These are phyloP conservation scores for Ophiostoma novo-ulmi DNA, from an alignment of 2,329 filamentous ascomycete genomes.

Conservation along the genomic window DNA sequence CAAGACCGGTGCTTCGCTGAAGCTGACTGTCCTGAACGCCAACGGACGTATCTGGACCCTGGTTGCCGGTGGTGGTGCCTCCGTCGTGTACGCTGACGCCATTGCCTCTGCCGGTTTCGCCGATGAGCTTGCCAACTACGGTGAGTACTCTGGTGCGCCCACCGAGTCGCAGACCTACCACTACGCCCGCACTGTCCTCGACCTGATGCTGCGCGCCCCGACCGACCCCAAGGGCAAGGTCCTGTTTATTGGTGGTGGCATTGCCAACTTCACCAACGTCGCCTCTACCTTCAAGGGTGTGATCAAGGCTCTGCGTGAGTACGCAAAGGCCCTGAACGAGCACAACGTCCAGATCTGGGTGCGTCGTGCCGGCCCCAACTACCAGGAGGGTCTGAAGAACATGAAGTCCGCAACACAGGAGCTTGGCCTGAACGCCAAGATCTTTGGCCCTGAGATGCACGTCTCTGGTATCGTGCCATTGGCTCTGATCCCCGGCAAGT, in stretches of 20 bases:
- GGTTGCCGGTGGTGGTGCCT: constrained; percentile 98
- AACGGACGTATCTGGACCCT: constrained; percentile 94
- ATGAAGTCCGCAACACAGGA: constrained; percentile 96
- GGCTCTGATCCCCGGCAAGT: constrained; percentile 66
- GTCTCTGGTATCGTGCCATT: constrained; percentile 95
- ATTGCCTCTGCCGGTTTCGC: constrained; percentile 96
- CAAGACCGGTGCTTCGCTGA: constrained; percentile 98
- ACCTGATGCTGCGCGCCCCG: constrained; percentile 93
- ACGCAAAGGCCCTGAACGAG: constrained; percentile 77
- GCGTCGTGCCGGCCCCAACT: constrained; percentile 84
- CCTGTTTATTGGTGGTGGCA: constrained; percentile 98
- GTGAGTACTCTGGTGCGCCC: constrained; percentile 98
- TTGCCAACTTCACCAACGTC: constrained; percentile 99
- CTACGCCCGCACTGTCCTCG: constrained; percentile 94
- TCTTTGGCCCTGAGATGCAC: constrained; percentile 78
- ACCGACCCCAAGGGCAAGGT: constrained; percentile 87
- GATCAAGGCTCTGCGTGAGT: constrained; percentile 90
- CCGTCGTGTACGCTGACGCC: constrained; percentile 97
- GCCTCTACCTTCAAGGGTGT: constrained; percentile 99
- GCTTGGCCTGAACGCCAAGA: constrained; percentile 68
- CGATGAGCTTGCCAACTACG: constrained; percentile 96
- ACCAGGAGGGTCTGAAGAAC: constrained; percentile 99
- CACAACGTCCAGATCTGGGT: constrained; percentile 99
- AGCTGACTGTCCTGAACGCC: constrained; percentile 92
- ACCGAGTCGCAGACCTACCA: constrained; percentile 99